These are phyloP conservation scores for Pestalotiopsis sp. DNA, from an alignment of 2,329 filamentous ascomycete species.

Conservation along the genomic window DNA sequence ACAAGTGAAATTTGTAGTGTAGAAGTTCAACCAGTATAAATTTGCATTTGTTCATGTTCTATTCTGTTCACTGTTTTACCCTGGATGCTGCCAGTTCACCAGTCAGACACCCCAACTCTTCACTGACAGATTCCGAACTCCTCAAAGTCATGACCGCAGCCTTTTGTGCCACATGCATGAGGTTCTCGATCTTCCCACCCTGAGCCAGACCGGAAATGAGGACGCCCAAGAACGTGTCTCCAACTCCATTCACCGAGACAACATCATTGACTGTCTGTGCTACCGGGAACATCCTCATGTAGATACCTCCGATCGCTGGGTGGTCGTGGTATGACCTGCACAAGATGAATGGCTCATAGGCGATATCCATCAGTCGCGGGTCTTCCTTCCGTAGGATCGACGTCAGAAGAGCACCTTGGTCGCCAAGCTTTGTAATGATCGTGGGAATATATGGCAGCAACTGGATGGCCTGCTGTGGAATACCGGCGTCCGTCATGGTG, in stretches of 20 bases:
- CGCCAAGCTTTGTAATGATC: conserved; percentile 82
- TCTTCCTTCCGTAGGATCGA: conserved; percentile 71
- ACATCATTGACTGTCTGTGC: conserved; percentile 70
- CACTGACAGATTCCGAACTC: conserved; percentile 73
- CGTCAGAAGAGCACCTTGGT: conserved; percentile 74
- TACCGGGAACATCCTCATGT: conserved; percentile 74
- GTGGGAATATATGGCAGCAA: conserved; percentile 87
- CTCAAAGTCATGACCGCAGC: conserved; percentile 80
- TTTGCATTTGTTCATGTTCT: background rate
- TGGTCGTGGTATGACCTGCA: conserved; percentile 59
- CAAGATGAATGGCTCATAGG: conserved; percentile 71
- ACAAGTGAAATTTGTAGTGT: background rate
- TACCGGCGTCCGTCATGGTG: conserved; percentile 74
- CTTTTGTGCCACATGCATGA: conserved; percentile 80
- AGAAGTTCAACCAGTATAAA: background rate
- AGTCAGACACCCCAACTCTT: conserved; percentile 51
- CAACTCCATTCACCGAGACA: conserved; percentile 90
- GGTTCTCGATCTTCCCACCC: conserved; percentile 56
- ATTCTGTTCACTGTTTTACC: background rate
- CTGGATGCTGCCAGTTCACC: conserved; percentile 34
- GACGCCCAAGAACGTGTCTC: conserved; percentile 88
- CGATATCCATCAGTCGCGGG: conserved; percentile 62
- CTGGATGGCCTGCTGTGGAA: conserved; percentile 82
- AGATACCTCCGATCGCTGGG: conserved; percentile 70
- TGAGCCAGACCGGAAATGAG: conserved; percentile 77